Base-by-base conservation (phyloP, 2,329 filamentous ascomycete species). In the Monilinia polystroma region DNA sequence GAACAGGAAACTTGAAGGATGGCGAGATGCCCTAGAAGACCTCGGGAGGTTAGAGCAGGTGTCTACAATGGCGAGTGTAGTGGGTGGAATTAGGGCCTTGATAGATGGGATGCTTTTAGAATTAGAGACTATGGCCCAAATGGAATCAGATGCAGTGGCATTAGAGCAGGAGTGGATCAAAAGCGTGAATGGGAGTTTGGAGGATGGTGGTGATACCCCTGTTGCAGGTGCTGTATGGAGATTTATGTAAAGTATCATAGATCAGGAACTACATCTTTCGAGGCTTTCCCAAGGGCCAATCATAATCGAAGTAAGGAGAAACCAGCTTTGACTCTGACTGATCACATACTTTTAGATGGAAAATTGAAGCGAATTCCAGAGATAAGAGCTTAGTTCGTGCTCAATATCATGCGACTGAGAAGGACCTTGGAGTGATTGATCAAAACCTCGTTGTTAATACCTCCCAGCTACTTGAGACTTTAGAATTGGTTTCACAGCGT, bases 31-130 rank as follows among this genome's bases (percentile, higher is more conserved):
- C 68, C 76, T 90, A 53, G 72, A 73, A 3, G 79, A 80, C 35
- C 72, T 89, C 5, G 82, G 79, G n/a, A 72, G 72, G 3, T 60
- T 63, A 63, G 71, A 68, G 65, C 68, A 45, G 8, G 68, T 77
- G 62, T 76, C 77, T 41, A 84, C 80, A 67, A 73, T 89, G 65
- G 78, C 73, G 29, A 75, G 78, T 38, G 80, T 87, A 70, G 74
- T 89, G 51, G 76, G 75, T 8, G 81, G 79, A 2, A 85, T 82
- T 66, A 75, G 79, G 29, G 73, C 72, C 20, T 75, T 90, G 55
- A 80, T 89, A 16, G 74, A 78, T 58, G 84, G 82, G 47, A 90
- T 90, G 87, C 76, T 87, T 55, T 79, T 78, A n/a, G 88, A 90
- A 78, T 77, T 90, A 69, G 76, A 76, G n/a, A 68, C 83, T 68